phyloP scores from a whole-genome alignment of 805 yeast genomes.

The Pichia pseudocactophila region DNA sequence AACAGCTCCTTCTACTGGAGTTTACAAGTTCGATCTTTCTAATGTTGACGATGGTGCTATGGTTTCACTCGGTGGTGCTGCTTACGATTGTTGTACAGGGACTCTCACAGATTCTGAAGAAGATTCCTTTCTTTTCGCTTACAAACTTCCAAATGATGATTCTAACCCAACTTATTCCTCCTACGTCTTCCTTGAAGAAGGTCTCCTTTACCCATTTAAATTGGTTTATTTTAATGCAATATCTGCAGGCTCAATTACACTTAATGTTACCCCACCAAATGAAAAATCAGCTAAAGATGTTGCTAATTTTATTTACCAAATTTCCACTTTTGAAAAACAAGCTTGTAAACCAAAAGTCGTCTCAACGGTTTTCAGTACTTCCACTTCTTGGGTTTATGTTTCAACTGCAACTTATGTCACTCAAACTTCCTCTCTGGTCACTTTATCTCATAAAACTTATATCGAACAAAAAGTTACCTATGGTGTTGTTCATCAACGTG shows the following conservation, averaged over 20 bases:
- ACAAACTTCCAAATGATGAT: not conserved
- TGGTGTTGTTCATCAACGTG: no score
- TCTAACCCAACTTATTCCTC: not conserved
- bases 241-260: not conserved
- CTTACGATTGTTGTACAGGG: conserved; percentile 28
- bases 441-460: no score
- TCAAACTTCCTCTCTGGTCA: no score
- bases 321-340: not conserved
- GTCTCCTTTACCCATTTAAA: conserved; percentile 8
- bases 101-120: not conserved
- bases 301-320: conserved; percentile 2
- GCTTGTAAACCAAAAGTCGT: no score
- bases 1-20: conserved; percentile 22
- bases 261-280: conserved; percentile 3
- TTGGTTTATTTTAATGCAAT: conserved; percentile 4
- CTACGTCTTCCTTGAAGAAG: conserved; percentile 6
- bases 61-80: conserved; percentile 24
- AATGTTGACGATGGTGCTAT: conserved; percentile 25
- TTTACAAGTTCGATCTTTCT: conserved; percentile 16
- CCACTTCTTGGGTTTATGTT: no score
- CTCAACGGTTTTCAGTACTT: not conserved
- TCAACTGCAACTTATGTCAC: no score
- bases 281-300: not conserved
- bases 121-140: not conserved
- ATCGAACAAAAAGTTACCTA: no score